These are phyloP conservation scores for Alliaria petiolata DNA, from an alignment of 345 rosid genomes.

Conservation along the genomic window DNA sequence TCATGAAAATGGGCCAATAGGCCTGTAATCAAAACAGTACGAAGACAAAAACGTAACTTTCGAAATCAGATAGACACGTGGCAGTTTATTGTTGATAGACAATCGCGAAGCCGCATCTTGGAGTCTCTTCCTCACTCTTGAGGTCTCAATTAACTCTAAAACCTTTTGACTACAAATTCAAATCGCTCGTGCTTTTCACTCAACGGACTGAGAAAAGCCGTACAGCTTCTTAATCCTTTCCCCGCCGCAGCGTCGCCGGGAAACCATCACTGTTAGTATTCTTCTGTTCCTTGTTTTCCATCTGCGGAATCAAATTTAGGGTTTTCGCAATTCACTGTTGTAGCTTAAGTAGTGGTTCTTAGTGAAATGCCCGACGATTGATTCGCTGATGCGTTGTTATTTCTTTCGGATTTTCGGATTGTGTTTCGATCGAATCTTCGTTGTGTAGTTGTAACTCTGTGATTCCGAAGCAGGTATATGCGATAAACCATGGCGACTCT, in stretches of 20 bases:
- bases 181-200: not conserved
- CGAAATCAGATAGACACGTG: conserved; percentile 19
- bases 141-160: conserved; percentile 16
- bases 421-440: not conserved
- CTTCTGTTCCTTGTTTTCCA: not conserved
- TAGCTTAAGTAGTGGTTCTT: not conserved
- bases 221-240: not conserved
- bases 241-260: conserved; percentile 14
- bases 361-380: not conserved
- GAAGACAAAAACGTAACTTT: not conserved
- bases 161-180: conserved; percentile 15
- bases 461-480: conserved; percentile 8
- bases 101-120: conserved; percentile 24
- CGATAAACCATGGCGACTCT: conserved; percentile 22
- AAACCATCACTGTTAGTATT: not conserved
- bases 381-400: not conserved
- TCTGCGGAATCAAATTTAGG: not conserved
- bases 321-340: conserved; percentile 1
- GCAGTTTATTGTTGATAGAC: not conserved
- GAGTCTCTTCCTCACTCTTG: not conserved
- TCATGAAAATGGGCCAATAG: not conserved
- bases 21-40: not conserved
- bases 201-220: not conserved
- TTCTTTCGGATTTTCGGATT: not conserved
- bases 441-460: not conserved